Conservation (phyloP, 768 basidiomycete genomes). For the Daedalea quercina region DNA sequence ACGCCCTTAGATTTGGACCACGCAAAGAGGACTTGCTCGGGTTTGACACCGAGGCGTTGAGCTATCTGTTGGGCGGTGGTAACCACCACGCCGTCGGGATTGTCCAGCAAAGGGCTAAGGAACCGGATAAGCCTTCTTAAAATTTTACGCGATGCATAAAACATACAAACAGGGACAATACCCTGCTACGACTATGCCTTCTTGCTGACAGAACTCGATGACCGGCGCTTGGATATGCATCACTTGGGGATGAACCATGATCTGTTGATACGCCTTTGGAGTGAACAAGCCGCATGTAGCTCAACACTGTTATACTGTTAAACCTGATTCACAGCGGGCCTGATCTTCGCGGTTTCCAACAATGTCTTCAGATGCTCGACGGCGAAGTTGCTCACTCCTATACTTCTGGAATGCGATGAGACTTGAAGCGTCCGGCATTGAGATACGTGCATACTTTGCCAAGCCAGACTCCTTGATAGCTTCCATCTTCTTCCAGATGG, state of each 20-base stretch:
- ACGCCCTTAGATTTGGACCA: slow-evolving; percentile 65
- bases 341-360: slow-evolving; percentile 47
- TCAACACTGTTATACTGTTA: slow-evolving; percentile 25
- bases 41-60: slow-evolving; percentile 33
- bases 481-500: slow-evolving; percentile 57
- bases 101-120: too few species aligned
- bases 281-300: background rate
- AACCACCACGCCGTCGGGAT: too few species aligned
- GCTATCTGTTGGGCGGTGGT: too few species aligned
- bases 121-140: slow-evolving; percentile 12
- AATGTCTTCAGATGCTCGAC: slow-evolving; percentile 46
- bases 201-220: slow-evolving; percentile 44
- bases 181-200: slow-evolving; percentile 65
- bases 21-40: slow-evolving; percentile 61
- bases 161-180: slow-evolving; percentile 56
- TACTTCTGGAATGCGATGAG: slow-evolving; percentile 37
- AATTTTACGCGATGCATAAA: background rate
- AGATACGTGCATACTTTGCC: slow-evolving; percentile 35
- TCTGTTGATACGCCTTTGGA: slow-evolving; percentile 22
- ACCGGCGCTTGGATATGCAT: slow-evolving; percentile 42
- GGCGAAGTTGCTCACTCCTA: slow-evolving; percentile 63
- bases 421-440: background rate
- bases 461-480: slow-evolving; percentile 44
- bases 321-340: slow-evolving; percentile 55
- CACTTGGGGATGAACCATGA: slow-evolving; percentile 65